Base-by-base conservation (phyloP, 2,329 filamentous ascomycete genomes). In the Septoria petroselini region DNA sequence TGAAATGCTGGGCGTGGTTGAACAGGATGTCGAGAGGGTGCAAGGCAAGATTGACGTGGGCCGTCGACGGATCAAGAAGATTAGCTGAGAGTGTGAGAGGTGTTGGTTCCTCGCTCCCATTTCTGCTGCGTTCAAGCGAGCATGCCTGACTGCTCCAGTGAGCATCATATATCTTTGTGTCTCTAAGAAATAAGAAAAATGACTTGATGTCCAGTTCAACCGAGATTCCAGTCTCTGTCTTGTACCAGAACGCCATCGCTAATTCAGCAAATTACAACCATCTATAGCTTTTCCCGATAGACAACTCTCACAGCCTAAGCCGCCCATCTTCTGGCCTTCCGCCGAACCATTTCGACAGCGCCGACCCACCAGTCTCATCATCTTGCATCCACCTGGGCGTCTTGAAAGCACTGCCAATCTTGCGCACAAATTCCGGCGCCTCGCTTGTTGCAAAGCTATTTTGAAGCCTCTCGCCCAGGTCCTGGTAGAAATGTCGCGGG, bases 381-480 rank as follows among this genome's bases (percentile, higher is more conserved):
- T 54, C 42, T 17, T 56, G 48, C 81, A 93, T 86, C 89, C 89
- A 94, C 62, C 83, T 85, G 4, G 88, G 89, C 64, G 84, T 81
- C 68, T 84, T 88, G 68, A 91, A 80, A 7, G 79, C 79, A 50
- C 80, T 76, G 1, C 82, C 79, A 21, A 88, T 75, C 19, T 87
- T 85, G 60, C 83, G 79, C 56, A 95, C 73, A 41, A 54, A 97
- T 57, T 83, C 83, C 0, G 93, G 91, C 23, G 84, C 78, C 44
- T 90, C 85, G 1, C 89, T 78, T 0, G 83, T 86, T 54, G 97
- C 91, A 44, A 97, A 82, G 0, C 93, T 97, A 64, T 98, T 98
- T 70, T 84, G 87, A 61, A 98, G 84, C 29, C 91, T 79, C 65
- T 94, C 87, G 0, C 87, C 83, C 54, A 97, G 82, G 27, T 85